These are phyloP conservation scores for Colletotrichum sojae DNA, from an alignment of 2,329 filamentous ascomycete genomes.

Conservation along the genomic window DNA sequence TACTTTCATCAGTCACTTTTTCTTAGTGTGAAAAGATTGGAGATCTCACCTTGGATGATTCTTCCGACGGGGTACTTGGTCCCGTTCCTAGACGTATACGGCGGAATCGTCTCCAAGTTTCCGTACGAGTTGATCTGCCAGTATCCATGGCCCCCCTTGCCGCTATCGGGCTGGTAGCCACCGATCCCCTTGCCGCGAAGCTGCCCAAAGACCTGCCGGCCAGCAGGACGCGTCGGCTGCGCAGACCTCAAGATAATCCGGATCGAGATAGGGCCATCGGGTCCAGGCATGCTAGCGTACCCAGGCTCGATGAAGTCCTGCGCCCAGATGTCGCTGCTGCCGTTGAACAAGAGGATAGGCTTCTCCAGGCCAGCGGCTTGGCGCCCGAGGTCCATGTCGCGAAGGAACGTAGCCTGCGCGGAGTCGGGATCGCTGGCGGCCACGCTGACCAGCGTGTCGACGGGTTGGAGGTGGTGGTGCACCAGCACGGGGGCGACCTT, in stretches of 20 bases:
- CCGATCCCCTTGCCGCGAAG: slow-evolving; percentile 49
- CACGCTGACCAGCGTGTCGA: slow-evolving; percentile 47
- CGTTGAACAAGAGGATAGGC: slow-evolving; percentile 44
- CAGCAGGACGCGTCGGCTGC: slow-evolving; percentile 47
- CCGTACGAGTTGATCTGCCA: slow-evolving; percentile 51
- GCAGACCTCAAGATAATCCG: slow-evolving; percentile 51
- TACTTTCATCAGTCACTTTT: not conserved
- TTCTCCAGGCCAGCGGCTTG: slow-evolving; percentile 38
- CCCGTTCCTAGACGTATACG: slow-evolving; percentile 38
- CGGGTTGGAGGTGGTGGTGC: slow-evolving; percentile 53
- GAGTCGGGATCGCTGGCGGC: slow-evolving; percentile 17
- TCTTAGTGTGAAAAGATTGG: no score
- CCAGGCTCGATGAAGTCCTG: slow-evolving; percentile 57
- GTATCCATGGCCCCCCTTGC: slow-evolving; percentile 36
- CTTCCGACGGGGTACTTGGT: slow-evolving; percentile 13
- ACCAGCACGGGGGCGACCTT: slow-evolving; percentile 55
- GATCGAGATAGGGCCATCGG: slow-evolving; percentile 49
- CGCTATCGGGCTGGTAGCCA: slow-evolving; percentile 47
- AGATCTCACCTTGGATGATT: not conserved
- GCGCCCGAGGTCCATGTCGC: slow-evolving; percentile 39
- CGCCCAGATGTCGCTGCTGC: slow-evolving; percentile 51
- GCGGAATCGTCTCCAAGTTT: slow-evolving; percentile 57
- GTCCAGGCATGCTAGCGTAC: slow-evolving; percentile 56
- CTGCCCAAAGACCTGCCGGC: slow-evolving; percentile 51
- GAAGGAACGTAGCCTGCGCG: slow-evolving; percentile 42